Percentiles rank a stretch among this genome's conserved stretches.
Evolutionary conservation across 1,284 basidiomycete genomes (phyloP).

Genomic region (Rhodofomes roseus): DNA sequence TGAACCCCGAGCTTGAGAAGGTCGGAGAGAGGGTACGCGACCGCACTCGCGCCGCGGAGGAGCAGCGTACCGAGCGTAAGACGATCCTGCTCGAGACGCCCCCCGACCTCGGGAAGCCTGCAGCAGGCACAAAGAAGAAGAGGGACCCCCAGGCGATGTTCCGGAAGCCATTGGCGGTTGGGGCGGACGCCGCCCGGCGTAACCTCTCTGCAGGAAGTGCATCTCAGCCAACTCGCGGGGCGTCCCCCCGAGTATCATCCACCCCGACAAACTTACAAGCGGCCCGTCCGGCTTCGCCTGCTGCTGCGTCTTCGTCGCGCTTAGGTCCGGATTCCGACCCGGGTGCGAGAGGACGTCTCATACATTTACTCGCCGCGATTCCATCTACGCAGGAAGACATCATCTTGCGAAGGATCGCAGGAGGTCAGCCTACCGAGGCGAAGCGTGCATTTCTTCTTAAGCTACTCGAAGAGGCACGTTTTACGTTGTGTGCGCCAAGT

Average conservation of each 20-base stretch:
- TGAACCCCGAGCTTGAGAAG: conserved; percentile 54
- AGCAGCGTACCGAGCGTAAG: conserved; percentile 49
- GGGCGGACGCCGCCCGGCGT: conserved; percentile 8
- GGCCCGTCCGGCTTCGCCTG: conserved; percentile 15
- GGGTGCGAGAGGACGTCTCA: conserved; percentile 40
- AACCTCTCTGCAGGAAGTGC: conserved; percentile 2
- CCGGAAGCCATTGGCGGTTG: conserved; percentile 8
- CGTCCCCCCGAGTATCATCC: not conserved
- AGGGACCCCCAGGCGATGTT: conserved; percentile 12
- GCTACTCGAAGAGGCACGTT: conserved; percentile 43
- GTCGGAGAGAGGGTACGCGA: conserved; percentile 53
- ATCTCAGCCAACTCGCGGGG: not conserved
- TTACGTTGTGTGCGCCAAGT: conserved; percentile 35
- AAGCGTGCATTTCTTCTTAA: conserved; percentile 18
- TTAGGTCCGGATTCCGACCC: not conserved
- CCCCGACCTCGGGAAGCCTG: conserved; percentile 18
- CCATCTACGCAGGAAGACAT: conserved; percentile 36
- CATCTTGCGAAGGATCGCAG: conserved; percentile 16
- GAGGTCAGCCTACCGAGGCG: conserved; percentile 15
- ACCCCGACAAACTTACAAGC: conserved; percentile 2
- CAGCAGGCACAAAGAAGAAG: conserved; percentile 29
- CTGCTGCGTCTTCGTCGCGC: conserved; percentile 9
- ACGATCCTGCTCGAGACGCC: conserved; percentile 47
- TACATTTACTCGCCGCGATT: conserved; percentile 51
- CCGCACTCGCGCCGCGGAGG: conserved; percentile 51